A percentile compares a stretch with the other conserved stretches of the same genome.
Evolutionary conservation across 2,329 filamentous ascomycete species (phyloP).

Genomic region (Coleophoma cylindrospora): DNA sequence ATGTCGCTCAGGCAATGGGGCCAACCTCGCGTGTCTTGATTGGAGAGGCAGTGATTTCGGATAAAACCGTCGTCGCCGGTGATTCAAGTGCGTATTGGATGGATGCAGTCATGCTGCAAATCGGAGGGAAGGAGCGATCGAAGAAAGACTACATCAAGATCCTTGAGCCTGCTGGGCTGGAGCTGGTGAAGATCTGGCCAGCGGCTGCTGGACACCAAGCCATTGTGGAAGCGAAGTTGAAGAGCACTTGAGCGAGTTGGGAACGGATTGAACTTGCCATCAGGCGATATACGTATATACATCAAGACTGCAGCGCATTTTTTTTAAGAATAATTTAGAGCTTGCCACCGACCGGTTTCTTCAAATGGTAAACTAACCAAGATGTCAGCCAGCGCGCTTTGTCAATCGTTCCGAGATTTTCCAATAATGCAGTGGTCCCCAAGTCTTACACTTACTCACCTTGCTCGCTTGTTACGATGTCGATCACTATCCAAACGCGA

Average conservation of each 20-base stretch:
- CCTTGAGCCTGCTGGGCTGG: constrained; percentile 26
- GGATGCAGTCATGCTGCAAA: constrained; percentile 25
- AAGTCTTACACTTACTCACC: too few relatives aligned
- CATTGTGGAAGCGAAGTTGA: constrained; percentile 14
- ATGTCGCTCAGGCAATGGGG: constrained; percentile 20
- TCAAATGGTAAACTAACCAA: too few relatives aligned
- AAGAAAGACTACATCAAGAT: constrained; percentile 26
- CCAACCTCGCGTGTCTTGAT: constrained; percentile 27
- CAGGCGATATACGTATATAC: background rate
- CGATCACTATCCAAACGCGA: too few relatives aligned
- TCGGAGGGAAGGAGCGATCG: constrained; percentile 25
- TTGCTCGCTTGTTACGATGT: too few relatives aligned
- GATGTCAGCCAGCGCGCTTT: too few relatives aligned
- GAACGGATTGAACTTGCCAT: background rate
- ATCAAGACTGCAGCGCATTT: too few relatives aligned
- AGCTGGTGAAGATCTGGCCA: constrained; percentile 27
- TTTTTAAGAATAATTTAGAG: too few relatives aligned
- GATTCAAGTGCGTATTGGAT: constrained; percentile 24
- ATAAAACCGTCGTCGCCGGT: constrained; percentile 19
- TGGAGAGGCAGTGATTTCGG: constrained; percentile 30
- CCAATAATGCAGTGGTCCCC: too few relatives aligned
- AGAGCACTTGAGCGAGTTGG: background rate
- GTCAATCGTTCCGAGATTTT: too few relatives aligned
- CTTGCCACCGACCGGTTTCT: too few relatives aligned
- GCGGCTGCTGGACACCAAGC: constrained; percentile 11